Evolutionary conservation across 129 eudicot species (phyloP).

Genomic region (Artemisia annua): DNA sequence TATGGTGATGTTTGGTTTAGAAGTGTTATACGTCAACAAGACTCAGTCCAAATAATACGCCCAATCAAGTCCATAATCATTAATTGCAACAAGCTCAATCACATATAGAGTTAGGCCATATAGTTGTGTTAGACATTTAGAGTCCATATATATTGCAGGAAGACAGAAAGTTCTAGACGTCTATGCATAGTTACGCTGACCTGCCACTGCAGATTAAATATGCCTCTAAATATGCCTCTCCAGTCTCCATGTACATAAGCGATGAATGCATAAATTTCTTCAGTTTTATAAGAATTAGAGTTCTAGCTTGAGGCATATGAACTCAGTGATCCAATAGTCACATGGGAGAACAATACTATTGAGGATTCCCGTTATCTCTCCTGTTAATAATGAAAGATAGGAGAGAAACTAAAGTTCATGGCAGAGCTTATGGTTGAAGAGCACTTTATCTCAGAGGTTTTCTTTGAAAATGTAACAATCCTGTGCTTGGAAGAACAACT

Average conservation of each 20-base stretch:
- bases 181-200: background rate
- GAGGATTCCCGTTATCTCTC: background rate
- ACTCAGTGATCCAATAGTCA: no score
- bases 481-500: constrained; percentile 17
- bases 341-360: background rate
- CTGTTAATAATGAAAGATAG: background rate
- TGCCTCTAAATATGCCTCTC: no score
- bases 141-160: no score
- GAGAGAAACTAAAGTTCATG: background rate
- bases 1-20: no score
- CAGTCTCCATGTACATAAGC: background rate
- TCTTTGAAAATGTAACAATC: constrained; percentile 19
- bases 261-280: background rate
- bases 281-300: background rate
- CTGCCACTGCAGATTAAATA: background rate
- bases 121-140: no score
- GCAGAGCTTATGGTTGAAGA: constrained; percentile 10
- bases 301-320: background rate
- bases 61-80: no score
- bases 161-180: no score
- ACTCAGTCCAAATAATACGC: no score
- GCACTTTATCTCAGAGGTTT: constrained; percentile 5
- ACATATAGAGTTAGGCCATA: no score
- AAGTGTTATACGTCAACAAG: no score
- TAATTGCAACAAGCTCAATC: no score